Evolutionary conservation across 2,329 filamentous ascomycete genomes (phyloP), one percentile per base, ranked within the genome.

Genomic region (Fusarium pseudograminearum): DNA sequence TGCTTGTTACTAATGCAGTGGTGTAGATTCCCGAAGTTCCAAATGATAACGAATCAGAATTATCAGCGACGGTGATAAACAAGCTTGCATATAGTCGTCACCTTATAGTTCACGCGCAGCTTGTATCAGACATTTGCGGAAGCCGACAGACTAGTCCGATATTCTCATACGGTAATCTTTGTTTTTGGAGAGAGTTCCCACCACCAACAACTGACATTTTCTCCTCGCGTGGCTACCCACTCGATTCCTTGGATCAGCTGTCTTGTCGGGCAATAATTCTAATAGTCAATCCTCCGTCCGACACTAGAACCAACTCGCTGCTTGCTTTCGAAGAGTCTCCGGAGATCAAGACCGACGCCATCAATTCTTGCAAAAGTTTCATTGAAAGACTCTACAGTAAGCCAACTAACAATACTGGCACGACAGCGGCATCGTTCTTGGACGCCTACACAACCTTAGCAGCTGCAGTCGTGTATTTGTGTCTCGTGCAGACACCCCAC

Each of bases 101-200:
- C 18, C 53, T 68, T 14, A 16, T 68, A 4, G 24, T 42, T 0
- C 58, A 68, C 4, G 48, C 64, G 0, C 65, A 68, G 11, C 48
- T 68, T 0, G 34, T 68, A 4, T 65, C 65, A 6, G 41, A 68
- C 5, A 10, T 68, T 1, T 33, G 36, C 2, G 55, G 44, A n/a
- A n/a, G n/a, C 0, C 16, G 12, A 5, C 24, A 9, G 0, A 3
- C 33, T 0, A 41, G 20, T 11, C 20, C 45, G 0, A 14, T 68
- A 0, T 68, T 68, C 24, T 64, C 53, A 1, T 68, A 56, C 14
- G 64, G 58, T 5, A 68, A 68, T 15, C 40, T 68, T 0, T 59
- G 59, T 5, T 68, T 68, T 15, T 68, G 64, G 65, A 34, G 64
- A 6, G 65, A 68, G 16, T 68, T 68, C 2, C 53, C 45, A 3